Conservation (phyloP, 495 filamentous ascomycete species). For the Podospora pseudocomata region DNA sequence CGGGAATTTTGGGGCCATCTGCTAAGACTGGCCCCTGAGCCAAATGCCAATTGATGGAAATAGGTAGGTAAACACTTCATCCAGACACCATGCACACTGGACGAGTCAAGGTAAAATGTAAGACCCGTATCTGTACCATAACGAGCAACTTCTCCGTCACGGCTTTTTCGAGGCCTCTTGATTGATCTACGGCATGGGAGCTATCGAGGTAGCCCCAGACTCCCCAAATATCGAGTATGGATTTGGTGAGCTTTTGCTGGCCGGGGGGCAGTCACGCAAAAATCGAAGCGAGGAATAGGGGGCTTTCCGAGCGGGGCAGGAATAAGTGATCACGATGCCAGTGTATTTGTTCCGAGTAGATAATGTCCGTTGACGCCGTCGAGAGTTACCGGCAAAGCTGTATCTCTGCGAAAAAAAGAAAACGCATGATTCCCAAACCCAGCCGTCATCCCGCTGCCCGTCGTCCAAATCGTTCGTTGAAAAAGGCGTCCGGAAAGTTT, state of each 20-base stretch:
- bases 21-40: background rate
- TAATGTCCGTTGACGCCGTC: constrained; percentile 36
- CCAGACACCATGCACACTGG: background rate
- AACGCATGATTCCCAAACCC: constrained; percentile 25
- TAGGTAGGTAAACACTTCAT: too few relatives aligned
- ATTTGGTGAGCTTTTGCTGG: constrained; percentile 50
- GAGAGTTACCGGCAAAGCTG: constrained; percentile 29
- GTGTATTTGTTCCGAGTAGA: constrained; percentile 33
- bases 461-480: constrained; percentile 22
- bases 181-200: constrained; percentile 53
- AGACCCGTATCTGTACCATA: constrained; percentile 95
- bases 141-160: constrained; percentile 66
- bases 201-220: constrained; percentile 54
- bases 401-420: constrained; percentile 13
- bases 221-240: constrained; percentile 48
- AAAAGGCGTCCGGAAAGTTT: constrained; percentile 19
- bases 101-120: constrained; percentile 47
- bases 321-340: constrained; percentile 32
- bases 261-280: constrained; percentile 29
- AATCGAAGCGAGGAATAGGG: background rate
- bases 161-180: constrained; percentile 78
- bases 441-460: constrained; percentile 28
- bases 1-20: background rate
- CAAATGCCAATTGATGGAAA: background rate
- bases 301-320: background rate